Evolutionary conservation across 306 rosid genomes (phyloP), one percentile per base, ranked within the genome.

Genomic region (Malus domestica): DNA sequence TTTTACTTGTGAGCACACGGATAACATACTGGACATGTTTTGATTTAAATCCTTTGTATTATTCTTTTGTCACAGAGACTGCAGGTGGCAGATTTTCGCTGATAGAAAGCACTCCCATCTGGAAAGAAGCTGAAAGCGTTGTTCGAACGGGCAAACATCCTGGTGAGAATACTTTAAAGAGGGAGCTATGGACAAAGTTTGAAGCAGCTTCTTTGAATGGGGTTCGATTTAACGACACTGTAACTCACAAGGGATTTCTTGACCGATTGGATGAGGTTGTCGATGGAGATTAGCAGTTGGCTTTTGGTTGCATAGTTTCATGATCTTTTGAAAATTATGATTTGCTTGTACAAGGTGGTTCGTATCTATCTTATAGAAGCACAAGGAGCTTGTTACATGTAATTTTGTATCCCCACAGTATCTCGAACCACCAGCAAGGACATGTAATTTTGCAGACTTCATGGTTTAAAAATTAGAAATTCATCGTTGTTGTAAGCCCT

Each of bases 131-230:
- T 35, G 84, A 85, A 83, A 90, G 93, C 54, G 54, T 85, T 2
- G 70, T 85, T 58, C 84, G 30, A 80, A 79, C 76, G 27, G 91
- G 92, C 61, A 90, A 88, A 78, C 79, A 62, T 58, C 88, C 97
- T 3, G 98, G 99, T 73, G 99, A 96, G 86, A 90, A 88, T 78
- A 96, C 99, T 40, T 73, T 96, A 71, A 96, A 96, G 84, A 92
- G 86, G 80, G 99, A 96, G 82, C 63, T 96, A 61, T 96, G 99
- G 99, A 68, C 90, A 0, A 90, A 76, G 77, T 96, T 96, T 82
- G 99, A 96, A 77, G 98, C 88, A 72, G 98, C 96, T 51, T 83
- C 97, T 32, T 29, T 68, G 54, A 71, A 70, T 72, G 88, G 67
- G 42, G 62, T 80, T 82, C 79, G 71, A 35, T 58, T 77, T 55